A percentile compares a stretch with the other conserved stretches of the same genome.
Evolutionary conservation across 2,329 filamentous ascomycete species (phyloP).

Genomic region (Coniella lustricola): DNA sequence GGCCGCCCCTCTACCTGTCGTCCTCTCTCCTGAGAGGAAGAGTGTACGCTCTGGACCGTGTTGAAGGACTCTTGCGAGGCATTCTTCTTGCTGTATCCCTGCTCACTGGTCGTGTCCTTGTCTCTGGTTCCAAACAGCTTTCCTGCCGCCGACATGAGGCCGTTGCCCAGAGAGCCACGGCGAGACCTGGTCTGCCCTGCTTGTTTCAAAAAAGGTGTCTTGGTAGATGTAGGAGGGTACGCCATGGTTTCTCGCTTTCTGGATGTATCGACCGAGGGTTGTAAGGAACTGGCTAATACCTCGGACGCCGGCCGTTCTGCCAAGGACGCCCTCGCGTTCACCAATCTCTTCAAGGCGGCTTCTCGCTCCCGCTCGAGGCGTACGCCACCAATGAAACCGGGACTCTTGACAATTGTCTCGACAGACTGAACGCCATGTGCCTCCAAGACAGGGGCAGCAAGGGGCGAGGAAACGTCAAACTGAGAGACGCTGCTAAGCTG

Average conservation of each 20-base stretch:
- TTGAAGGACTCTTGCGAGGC: slow-evolving; percentile 6
- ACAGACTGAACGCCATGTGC: slow-evolving; percentile 1
- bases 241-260: slow-evolving; percentile 12
- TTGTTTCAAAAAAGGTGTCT: slow-evolving; percentile 12
- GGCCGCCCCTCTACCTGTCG: slow-evolving; percentile 2
- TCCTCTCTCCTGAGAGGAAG: not conserved
- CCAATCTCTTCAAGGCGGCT: slow-evolving; percentile 20
- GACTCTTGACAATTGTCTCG: slow-evolving; percentile 10
- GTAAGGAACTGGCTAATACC: not conserved
- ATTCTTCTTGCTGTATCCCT: not conserved
- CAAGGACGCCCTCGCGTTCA: slow-evolving; percentile 10
- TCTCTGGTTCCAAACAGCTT: slow-evolving; percentile 13
- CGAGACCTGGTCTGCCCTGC: slow-evolving; percentile 6
- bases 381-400: slow-evolving; percentile 35
- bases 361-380: slow-evolving; percentile 36
- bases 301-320: slow-evolving; percentile 8
- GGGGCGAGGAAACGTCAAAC: not conserved
- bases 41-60: slow-evolving; percentile 7
- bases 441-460: not conserved
- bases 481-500: slow-evolving; percentile 19
- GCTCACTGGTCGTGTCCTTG: slow-evolving; percentile 1
- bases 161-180: slow-evolving; percentile 6
- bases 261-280: not conserved
- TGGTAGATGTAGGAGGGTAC: slow-evolving; percentile 14
- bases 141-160: slow-evolving; percentile 6